Evolutionary conservation across 257 asterid species (phyloP).

Genomic region (Schizonepeta tenuifolia): DNA sequence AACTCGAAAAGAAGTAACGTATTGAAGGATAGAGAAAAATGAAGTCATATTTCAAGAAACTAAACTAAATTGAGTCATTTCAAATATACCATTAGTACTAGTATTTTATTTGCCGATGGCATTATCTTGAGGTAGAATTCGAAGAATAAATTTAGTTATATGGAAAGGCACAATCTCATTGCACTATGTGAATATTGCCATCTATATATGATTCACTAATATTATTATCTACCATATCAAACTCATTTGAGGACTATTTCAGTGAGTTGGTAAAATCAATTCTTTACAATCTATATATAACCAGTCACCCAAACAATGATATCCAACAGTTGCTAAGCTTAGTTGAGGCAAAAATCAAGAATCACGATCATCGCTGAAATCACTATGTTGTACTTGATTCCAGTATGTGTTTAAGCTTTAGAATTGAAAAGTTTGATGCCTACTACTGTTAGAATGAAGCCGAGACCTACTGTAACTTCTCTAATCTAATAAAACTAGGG

Average conservation of each 20-base stretch:
- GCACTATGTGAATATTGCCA: no score
- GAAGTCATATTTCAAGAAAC: neutral
- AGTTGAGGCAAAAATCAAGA: neutral
- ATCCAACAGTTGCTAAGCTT: neutral
- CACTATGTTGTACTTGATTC: neutral
- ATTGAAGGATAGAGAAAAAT: neutral
- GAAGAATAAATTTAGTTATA: neutral
- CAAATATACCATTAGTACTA: neutral
- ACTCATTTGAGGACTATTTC: neutral
- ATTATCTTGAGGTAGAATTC: neutral
- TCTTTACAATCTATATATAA: neutral
- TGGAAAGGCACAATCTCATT: no score
- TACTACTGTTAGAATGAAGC: no score
- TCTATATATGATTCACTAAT: no score
- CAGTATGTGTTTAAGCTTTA: neutral
- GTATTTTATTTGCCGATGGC: constrained; percentile 1
- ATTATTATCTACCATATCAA: neutral
- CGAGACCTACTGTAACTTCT: neutral
- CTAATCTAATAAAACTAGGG: neutral
- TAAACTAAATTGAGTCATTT: neutral
- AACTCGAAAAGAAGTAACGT: neutral
- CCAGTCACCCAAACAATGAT: neutral
- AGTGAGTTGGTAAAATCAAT: no score
- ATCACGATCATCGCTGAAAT: neutral
- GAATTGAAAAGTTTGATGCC: neutral